Conservation (phyloP, 202 grass and related monocot genomes). For the Brachypodium distachyon region DNA sequence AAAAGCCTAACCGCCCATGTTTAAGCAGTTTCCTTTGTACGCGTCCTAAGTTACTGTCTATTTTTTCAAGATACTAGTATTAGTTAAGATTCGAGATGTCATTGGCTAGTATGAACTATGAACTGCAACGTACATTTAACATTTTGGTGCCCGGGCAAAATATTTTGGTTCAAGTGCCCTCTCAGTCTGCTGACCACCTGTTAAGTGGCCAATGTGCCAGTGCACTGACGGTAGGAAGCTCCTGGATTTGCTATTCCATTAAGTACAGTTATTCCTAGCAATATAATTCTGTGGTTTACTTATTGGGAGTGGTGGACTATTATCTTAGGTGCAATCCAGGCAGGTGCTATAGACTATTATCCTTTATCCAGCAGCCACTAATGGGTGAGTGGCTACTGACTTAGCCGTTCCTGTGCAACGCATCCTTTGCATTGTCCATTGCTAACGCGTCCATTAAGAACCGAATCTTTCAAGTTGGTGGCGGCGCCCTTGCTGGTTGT, state of each 20-base stretch:
- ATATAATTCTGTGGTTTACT: conserved; percentile 14
- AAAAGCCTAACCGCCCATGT: not conserved
- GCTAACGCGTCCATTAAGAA: conserved; percentile 14
- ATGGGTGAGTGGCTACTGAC: conserved; percentile 24
- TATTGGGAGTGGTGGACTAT: conserved; percentile 10
- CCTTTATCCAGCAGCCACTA: conserved; percentile 24
- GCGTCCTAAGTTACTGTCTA: not conserved
- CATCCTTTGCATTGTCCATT: not conserved
- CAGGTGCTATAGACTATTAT: conserved; percentile 13
- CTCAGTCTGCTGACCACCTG: not conserved
- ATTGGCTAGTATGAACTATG: not conserved
- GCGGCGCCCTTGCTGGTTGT: not conserved
- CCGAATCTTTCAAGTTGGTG: conserved; percentile 15
- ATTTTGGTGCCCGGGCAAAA: not conserved
- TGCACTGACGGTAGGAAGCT: conserved; percentile 25
- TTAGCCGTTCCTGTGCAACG: conserved; percentile 1
- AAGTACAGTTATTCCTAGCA: not conserved
- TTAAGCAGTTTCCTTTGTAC: not conserved
- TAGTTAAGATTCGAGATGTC: not conserved
- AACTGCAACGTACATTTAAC: not conserved
- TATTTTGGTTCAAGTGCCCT: not conserved
- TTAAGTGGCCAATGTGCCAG: conserved; percentile 1
- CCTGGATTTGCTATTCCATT: conserved; percentile 1
- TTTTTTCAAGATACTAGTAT: not conserved
- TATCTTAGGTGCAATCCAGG: conserved; percentile 27